Conservation (phyloP, 306 rosid species). For the Amphicarpaea edgeworthii region DNA sequence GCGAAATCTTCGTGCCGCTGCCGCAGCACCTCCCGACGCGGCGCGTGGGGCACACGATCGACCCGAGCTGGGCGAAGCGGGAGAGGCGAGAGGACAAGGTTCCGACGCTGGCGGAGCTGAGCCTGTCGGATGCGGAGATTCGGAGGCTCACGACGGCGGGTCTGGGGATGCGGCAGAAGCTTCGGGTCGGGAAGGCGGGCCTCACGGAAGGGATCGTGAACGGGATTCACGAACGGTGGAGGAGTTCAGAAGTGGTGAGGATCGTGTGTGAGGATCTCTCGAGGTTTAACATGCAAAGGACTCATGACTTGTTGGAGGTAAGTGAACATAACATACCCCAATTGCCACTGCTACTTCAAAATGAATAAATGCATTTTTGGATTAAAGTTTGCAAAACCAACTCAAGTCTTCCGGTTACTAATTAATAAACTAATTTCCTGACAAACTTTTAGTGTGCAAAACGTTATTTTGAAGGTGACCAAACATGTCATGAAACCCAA, state of each 20-base stretch:
- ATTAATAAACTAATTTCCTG: no score
- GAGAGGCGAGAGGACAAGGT: constrained; percentile 53
- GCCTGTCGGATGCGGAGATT: constrained; percentile 62
- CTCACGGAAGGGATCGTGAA: constrained; percentile 90
- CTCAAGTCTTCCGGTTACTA: no score
- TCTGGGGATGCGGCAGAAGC: constrained; percentile 64
- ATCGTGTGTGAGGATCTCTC: constrained; percentile 80
- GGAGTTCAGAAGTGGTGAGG: constrained; percentile 73
- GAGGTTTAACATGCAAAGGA: constrained; percentile 85
- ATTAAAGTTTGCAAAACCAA: no score
- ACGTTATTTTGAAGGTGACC: no score
- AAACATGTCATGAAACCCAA: no score
- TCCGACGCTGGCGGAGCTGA: constrained; percentile 91
- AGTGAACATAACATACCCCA: neutral
- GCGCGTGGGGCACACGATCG: constrained; percentile 82
- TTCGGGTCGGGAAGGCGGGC: constrained; percentile 88
- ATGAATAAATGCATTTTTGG: neutral
- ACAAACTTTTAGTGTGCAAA: no score
- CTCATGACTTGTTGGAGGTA: constrained; percentile 95
- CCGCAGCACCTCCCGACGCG: constrained; percentile 62
- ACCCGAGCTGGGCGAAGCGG: constrained; percentile 66
- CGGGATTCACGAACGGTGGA: constrained; percentile 92
- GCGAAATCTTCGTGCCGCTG: constrained; percentile 79
- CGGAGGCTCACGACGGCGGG: constrained; percentile 65
- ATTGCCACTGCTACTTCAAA: neutral